Conservation (phyloP, 495 filamentous ascomycete genomes). For the Hypoxylon subgilvum region DNA sequence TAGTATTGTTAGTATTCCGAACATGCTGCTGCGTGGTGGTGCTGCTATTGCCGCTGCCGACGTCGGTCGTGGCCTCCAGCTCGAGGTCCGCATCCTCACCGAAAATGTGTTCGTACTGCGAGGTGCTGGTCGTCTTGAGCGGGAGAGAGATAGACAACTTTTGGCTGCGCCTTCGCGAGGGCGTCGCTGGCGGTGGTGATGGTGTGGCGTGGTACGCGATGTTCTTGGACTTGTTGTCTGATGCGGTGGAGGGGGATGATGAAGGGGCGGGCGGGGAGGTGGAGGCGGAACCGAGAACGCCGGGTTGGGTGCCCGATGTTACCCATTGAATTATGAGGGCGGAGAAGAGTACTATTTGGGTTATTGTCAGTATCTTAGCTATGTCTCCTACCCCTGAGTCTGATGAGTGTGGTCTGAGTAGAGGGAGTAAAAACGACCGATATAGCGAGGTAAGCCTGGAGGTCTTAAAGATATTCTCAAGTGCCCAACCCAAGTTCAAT, state of each 20-base stretch:
- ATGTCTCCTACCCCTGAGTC: no score
- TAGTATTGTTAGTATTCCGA: not conserved
- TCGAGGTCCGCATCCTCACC: constrained; percentile 14
- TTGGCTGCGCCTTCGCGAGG: not conserved
- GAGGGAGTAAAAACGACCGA: no score
- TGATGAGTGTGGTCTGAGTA: no score
- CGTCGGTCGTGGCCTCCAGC: constrained; percentile 11
- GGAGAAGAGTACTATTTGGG: constrained; percentile 57
- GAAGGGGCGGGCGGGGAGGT: not conserved
- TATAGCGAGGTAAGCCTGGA: no score
- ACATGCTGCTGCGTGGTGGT: not conserved
- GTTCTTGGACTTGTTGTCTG: not conserved
- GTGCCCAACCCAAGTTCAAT: no score
- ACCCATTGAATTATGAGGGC: constrained; percentile 61
- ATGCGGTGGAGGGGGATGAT: no score
- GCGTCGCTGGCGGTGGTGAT: not conserved
- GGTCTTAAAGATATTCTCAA: not conserved
- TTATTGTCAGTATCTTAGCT: not conserved
- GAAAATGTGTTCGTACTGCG: constrained; percentile 32
- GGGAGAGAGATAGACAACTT: constrained; percentile 23
- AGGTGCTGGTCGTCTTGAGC: constrained; percentile 25
- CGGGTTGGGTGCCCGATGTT: constrained; percentile 53
- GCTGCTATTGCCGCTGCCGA: not conserved
- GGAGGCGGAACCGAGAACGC: not conserved
- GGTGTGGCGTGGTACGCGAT: not conserved